phyloP scores from a whole-genome alignment of 2,329 filamentous ascomycete species.

The Myriosclerotinia curreyana region DNA sequence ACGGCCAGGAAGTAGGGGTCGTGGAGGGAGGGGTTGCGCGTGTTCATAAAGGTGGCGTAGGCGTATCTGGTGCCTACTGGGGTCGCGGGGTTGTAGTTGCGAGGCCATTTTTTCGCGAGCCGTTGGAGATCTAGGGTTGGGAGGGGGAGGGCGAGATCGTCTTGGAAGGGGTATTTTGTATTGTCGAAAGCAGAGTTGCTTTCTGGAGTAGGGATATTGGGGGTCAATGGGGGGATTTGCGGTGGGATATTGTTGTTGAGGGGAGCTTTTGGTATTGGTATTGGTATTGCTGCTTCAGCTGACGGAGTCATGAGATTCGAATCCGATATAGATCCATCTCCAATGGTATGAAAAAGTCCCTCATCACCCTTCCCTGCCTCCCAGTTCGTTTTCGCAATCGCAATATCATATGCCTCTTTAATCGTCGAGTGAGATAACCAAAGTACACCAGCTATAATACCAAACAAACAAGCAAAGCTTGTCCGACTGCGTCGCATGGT shows the following conservation, averaged over 20 bases:
- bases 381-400: neutral
- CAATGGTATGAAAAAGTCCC: neutral
- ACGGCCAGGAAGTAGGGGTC: constrained; percentile 27
- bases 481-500: constrained; percentile 6
- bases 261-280: neutral
- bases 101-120: constrained; percentile 9
- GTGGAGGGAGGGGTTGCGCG: constrained; percentile 20
- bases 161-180: constrained; percentile 19
- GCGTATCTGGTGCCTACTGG: constrained; percentile 37
- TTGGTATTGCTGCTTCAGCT: no score
- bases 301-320: no score
- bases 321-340: neutral
- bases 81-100: constrained; percentile 38
- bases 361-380: neutral
- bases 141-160: constrained; percentile 12
- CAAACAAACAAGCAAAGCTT: constrained; percentile 4
- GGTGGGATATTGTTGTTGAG: neutral
- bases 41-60: constrained; percentile 26
- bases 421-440: constrained; percentile 5
- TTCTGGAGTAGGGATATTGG: neutral
- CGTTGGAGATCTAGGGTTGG: neutral
- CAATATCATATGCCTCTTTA: neutral
- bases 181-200: constrained; percentile 14
- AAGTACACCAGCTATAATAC: neutral
- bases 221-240: no score